Evolutionary conservation across 129 eudicot species (phyloP).

Genomic region (Pittosporum tobira): DNA sequence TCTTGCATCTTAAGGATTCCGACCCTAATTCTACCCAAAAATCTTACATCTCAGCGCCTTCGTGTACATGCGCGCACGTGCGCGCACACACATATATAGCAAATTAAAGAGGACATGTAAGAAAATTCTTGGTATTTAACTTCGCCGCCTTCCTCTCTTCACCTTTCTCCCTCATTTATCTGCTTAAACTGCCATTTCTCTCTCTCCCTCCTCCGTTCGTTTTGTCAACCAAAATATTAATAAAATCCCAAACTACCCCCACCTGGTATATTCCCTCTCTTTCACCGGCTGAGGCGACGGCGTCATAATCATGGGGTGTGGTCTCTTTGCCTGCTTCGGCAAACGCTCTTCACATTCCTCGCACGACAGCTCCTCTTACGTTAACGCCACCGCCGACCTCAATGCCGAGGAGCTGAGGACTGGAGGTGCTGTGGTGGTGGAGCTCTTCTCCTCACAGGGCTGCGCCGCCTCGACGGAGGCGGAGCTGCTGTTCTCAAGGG

Average conservation of each 20-base stretch:
- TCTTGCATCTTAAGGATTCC: too few relatives aligned
- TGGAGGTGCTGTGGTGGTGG: conserved; percentile 66
- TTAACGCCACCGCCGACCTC: conserved; percentile 30
- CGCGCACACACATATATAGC: too few relatives aligned
- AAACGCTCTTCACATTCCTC: conserved; percentile 19
- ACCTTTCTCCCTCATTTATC: conserved; percentile 4
- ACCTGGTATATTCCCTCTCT: neutral
- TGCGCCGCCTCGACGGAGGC: conserved; percentile 82
- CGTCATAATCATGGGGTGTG: conserved; percentile 49
- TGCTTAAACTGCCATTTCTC: neutral
- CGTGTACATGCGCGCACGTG: too few relatives aligned
- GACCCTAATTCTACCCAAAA: too few relatives aligned
- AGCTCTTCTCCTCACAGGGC: conserved; percentile 90
- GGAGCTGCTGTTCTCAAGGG: conserved; percentile 69
- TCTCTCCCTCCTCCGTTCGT: neutral
- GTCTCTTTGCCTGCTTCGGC: conserved; percentile 54
- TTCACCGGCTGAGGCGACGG: conserved; percentile 19
- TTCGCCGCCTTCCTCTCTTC: too few relatives aligned
- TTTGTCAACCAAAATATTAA: neutral
- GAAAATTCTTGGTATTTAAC: too few relatives aligned
- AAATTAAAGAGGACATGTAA: too few relatives aligned
- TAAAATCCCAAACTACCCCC: neutral
- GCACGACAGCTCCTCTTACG: conserved; percentile 9
- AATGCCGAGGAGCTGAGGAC: conserved; percentile 36
- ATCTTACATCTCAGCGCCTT: too few relatives aligned